phyloP scores from a whole-genome alignment of 129 eudicot genomes.

The Calendula officinalis region DNA sequence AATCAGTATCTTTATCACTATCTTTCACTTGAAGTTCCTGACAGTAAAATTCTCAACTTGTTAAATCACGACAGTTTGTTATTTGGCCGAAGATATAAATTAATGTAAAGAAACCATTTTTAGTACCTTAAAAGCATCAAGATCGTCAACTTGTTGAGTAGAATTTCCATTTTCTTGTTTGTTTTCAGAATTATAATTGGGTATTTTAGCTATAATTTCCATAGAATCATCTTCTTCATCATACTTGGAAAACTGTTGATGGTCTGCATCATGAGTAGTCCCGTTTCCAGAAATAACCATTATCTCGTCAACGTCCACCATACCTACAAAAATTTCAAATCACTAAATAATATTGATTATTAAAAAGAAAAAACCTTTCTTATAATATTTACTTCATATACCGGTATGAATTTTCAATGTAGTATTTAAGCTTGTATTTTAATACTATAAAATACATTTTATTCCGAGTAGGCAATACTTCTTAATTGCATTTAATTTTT shows the following conservation, averaged over 20 bases:
- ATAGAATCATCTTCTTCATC: slow-evolving; percentile 36
- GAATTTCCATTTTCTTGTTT: slow-evolving; percentile 37
- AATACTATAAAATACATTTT: not conserved
- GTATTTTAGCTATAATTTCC: slow-evolving; percentile 40
- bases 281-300: slow-evolving; percentile 46
- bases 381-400: not conserved
- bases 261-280: slow-evolving; percentile 39
- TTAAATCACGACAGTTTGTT: not conserved
- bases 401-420: not conserved
- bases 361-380: not conserved
- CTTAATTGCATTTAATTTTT: not conserved
- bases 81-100: not conserved
- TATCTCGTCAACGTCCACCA: slow-evolving; percentile 56
- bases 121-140: slow-evolving; percentile 50
- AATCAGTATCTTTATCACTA: not conserved
- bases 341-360: not conserved
- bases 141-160: slow-evolving; percentile 30
- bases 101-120: not conserved
- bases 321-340: slow-evolving; percentile 26
- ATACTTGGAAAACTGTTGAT: slow-evolving; percentile 30
- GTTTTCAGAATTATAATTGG: slow-evolving; percentile 33
- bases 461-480: slow-evolving; percentile 13
- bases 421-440: not conserved
- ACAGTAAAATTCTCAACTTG: no score
- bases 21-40: slow-evolving; percentile 61